Evolutionary conservation across 352 stramenopile species (phyloP).

Genomic region (Globisporangium viniferum): DNA sequence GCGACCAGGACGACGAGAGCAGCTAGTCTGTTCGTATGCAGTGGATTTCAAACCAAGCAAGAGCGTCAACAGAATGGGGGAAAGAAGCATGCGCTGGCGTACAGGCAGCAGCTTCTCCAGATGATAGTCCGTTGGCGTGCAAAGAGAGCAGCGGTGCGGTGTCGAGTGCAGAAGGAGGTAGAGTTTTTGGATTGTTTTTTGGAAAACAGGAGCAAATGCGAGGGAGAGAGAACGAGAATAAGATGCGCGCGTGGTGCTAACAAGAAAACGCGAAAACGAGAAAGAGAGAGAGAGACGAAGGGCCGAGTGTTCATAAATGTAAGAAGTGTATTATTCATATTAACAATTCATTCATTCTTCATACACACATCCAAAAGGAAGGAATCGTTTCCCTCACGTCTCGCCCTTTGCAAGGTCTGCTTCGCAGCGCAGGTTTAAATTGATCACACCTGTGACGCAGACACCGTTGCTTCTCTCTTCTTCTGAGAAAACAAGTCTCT

Average conservation of each 20-base stretch:
- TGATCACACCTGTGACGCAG: neutral
- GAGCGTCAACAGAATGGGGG: neutral
- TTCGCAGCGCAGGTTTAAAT: neutral
- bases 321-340: slow-evolving; percentile 16
- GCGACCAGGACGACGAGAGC: slow-evolving; percentile 82
- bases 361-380: neutral
- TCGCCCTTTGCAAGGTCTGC: neutral
- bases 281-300: neutral
- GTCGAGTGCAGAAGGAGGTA: neutral
- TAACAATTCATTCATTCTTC: slow-evolving; percentile 7
- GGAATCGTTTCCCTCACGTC: neutral
- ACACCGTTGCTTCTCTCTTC: neutral
- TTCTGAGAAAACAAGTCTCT: slow-evolving; percentile 12
- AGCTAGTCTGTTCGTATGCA: slow-evolving; percentile 12
- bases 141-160: neutral
- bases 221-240: neutral
- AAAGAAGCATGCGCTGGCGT: neutral
- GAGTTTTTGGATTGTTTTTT: slow-evolving; percentile 13
- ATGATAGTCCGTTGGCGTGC: neutral
- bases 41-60: neutral
- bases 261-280: neutral
- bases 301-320: slow-evolving; percentile 7
- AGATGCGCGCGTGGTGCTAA: neutral
- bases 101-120: neutral
- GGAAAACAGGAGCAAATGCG: neutral